Conservation (phyloP, 805 yeast genomes). For the Ogataea nonfermentans region DNA sequence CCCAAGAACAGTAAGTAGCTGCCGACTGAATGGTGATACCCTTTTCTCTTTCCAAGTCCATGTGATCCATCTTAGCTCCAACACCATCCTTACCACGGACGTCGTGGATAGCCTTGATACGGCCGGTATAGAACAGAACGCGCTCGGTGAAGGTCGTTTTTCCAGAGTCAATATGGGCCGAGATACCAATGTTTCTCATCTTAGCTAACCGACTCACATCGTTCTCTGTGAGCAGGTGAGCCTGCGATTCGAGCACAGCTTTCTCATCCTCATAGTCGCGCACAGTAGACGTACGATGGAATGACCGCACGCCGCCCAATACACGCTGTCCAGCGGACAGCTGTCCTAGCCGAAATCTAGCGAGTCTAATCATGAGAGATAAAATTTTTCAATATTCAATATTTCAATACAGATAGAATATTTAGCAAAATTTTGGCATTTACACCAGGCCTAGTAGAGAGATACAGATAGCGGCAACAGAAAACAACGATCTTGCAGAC, state of each 20-base stretch:
- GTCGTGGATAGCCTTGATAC: conserved; percentile 95
- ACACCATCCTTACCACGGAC: conserved; percentile 96
- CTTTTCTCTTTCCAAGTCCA: conserved; percentile 98
- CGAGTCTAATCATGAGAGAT: conserved; percentile 7
- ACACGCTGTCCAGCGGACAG: conserved; percentile 6
- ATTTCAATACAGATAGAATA: too few relatives aligned
- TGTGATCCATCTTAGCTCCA: conserved; percentile 99
- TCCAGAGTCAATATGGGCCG: conserved; percentile 98
- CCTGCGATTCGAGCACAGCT: conserved; percentile 59
- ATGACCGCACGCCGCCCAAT: conserved; percentile 22
- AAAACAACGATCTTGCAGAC: conserved; percentile 1
- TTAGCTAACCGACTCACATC: conserved; percentile 52
- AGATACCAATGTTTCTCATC: conserved; percentile 93
- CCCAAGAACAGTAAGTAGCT: conserved; percentile 98
- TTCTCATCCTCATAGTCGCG: conserved; percentile 71
- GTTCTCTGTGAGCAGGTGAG: conserved; percentile 43
- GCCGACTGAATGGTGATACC: conserved; percentile 99
- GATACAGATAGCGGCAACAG: conserved; percentile 5
- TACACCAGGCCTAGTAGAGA: neutral
- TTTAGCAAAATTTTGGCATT: neutral
- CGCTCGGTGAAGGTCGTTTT: conserved; percentile 98
- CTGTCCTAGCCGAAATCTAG: conserved; percentile 6
- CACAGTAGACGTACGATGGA: conserved; percentile 32
- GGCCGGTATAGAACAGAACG: conserved; percentile 92
- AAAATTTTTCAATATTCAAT: neutral